Conservation (phyloP, 805 yeast species). For the Alloascoidea hylecoeti region DNA sequence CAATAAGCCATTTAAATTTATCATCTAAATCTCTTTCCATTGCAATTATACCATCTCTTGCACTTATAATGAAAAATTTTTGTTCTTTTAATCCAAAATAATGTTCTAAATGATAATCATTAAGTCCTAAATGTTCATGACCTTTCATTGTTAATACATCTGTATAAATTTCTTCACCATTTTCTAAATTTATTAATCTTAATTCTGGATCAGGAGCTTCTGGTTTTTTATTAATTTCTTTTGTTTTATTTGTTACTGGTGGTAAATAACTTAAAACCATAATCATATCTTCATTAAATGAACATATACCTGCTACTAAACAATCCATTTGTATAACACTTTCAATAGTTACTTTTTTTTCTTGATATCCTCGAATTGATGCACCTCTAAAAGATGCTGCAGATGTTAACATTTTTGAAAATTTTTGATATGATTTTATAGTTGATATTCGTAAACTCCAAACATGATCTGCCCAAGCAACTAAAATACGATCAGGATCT, state of each 20-base stretch:
- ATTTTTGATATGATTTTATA: conserved; percentile 10
- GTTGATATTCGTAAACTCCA: conserved; percentile 49
- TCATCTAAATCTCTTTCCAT: conserved; percentile 59
- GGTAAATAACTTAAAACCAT: conserved; percentile 41
- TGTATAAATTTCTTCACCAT: conserved; percentile 61
- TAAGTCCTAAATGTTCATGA: conserved; percentile 47
- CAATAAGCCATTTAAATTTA: conserved; percentile 58
- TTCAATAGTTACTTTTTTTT: conserved; percentile 29
- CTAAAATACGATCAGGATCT: conserved; percentile 48
- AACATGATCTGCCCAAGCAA: conserved; percentile 75
- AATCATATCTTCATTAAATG: conserved; percentile 60
- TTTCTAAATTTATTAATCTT: conserved; percentile 44
- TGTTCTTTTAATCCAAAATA: conserved; percentile 24
- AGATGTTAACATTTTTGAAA: conserved; percentile 20
- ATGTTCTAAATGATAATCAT: conserved; percentile 64
- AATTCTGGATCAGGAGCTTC: conserved; percentile 53
- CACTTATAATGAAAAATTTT: conserved; percentile 58
- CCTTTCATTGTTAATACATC: conserved; percentile 63
- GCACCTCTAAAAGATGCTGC: conserved; percentile 38
- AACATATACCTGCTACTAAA: conserved; percentile 63
- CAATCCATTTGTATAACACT: conserved; percentile 25
- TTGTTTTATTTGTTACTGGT: conserved; percentile 12
- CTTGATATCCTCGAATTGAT: conserved; percentile 6
- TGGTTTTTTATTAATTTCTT: conserved; percentile 9
- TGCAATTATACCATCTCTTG: conserved; percentile 70